Percentiles rank a stretch among this genome's conserved stretches.
Evolutionary conservation across 208 protist genomes (phyloP).

Genomic region (Trypanosoma vivax): DNA sequence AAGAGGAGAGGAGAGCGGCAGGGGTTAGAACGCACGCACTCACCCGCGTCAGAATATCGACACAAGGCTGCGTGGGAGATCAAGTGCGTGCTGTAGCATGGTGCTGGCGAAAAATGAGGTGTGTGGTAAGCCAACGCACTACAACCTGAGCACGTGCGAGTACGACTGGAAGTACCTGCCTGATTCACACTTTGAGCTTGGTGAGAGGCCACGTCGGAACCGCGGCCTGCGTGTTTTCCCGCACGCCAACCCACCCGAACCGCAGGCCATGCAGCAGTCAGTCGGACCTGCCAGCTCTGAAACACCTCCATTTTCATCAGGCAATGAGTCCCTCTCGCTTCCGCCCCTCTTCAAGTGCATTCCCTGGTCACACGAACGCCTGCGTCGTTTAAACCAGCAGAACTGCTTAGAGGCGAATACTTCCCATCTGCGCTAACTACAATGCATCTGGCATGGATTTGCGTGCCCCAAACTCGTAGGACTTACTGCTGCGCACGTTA

Average conservation of each 20-base stretch:
- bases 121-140: slow-evolving; percentile 73
- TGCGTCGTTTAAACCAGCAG: slow-evolving; percentile 23
- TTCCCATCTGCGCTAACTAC: slow-evolving; percentile 22
- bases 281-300: slow-evolving; percentile 12
- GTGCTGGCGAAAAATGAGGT: slow-evolving; percentile 70
- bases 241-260: background rate
- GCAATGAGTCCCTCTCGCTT: background rate
- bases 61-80: no score
- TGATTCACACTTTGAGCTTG: slow-evolving; percentile 34
- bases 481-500: no score
- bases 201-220: slow-evolving; percentile 10
- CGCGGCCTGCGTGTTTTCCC: slow-evolving; percentile 16
- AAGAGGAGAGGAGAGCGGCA: no score
- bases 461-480: no score
- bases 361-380: slow-evolving; percentile 64
- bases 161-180: slow-evolving; percentile 72
- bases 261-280: slow-evolving; percentile 7
- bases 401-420: slow-evolving; percentile 48
- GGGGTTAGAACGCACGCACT: no score
- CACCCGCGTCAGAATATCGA: no score
- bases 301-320: background rate
- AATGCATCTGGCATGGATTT: background rate
- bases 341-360: background rate
- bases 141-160: slow-evolving; percentile 66
- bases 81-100: no score